phyloP scores from a whole-genome alignment of 805 yeast genomes.

The Komagataella mondaviorum region DNA sequence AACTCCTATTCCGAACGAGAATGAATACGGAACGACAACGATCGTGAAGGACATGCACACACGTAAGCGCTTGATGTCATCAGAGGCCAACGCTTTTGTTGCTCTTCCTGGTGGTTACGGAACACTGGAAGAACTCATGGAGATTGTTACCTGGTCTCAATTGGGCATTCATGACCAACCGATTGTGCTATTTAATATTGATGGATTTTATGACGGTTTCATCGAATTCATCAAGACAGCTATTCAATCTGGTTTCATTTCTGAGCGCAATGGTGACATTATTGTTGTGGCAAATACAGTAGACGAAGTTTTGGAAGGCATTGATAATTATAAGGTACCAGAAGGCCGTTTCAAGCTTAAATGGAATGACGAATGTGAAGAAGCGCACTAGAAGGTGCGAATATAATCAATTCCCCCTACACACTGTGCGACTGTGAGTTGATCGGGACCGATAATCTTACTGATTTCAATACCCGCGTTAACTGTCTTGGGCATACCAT shows the following conservation, averaged over 20 bases:
- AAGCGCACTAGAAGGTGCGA: neutral
- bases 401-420: slow-evolving; percentile 56
- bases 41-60: slow-evolving; percentile 85
- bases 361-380: slow-evolving; percentile 32
- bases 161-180: slow-evolving; percentile 79
- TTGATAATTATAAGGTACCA: slow-evolving; percentile 50
- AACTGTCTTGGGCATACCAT: slow-evolving; percentile 54
- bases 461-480: slow-evolving; percentile 49
- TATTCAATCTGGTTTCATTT: slow-evolving; percentile 53
- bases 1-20: slow-evolving; percentile 48
- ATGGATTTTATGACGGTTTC: slow-evolving; percentile 70
- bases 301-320: slow-evolving; percentile 50
- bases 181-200: slow-evolving; percentile 59
- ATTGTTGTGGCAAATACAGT: slow-evolving; percentile 55
- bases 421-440: slow-evolving; percentile 70
- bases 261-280: slow-evolving; percentile 51
- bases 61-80: slow-evolving; percentile 75
- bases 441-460: slow-evolving; percentile 42
- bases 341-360: slow-evolving; percentile 62
- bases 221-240: slow-evolving; percentile 48
- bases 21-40: slow-evolving; percentile 62
- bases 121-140: slow-evolving; percentile 80
- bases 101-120: slow-evolving; percentile 93
- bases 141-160: slow-evolving; percentile 85
- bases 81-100: slow-evolving; percentile 74